phyloP scores from a whole-genome alignment of 2,329 filamentous ascomycete species.

The Monilinia aucupariae region DNA sequence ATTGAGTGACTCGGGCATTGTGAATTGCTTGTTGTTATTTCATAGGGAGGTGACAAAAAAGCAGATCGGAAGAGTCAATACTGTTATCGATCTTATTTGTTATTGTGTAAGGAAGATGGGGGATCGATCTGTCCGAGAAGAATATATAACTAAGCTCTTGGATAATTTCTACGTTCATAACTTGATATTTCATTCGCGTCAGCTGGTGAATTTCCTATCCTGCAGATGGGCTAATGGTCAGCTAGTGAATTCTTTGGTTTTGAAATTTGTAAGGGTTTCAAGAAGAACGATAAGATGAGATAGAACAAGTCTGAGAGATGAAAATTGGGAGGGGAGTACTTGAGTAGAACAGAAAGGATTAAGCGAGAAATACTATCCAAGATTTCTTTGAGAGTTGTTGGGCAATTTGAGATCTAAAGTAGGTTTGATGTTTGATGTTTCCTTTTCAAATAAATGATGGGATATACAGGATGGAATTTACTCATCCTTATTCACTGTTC shows the following conservation, averaged over 20 bases:
- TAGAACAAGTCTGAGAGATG: background rate
- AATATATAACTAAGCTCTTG: background rate
- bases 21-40: background rate
- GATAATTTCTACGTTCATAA: background rate
- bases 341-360: background rate
- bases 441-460: background rate
- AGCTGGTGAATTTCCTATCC: background rate
- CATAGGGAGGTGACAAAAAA: background rate
- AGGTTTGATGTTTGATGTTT: background rate
- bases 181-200: background rate
- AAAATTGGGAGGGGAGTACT: too few relatives aligned
- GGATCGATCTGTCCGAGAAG: background rate
- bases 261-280: too few relatives aligned
- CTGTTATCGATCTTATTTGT: background rate
- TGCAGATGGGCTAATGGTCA: background rate
- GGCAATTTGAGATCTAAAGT: background rate
- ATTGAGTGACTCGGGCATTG: background rate
- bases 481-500: too few relatives aligned
- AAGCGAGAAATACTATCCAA: background rate
- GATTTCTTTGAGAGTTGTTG: background rate
- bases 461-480: background rate
- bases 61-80: background rate
- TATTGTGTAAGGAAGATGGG: background rate
- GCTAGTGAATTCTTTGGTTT: background rate
- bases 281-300: background rate